Percentiles rank a stretch among this genome's conserved stretches.
Conservation (phyloP, 805 yeast species). For the Wickerhamomyces tratensis region DNA sequence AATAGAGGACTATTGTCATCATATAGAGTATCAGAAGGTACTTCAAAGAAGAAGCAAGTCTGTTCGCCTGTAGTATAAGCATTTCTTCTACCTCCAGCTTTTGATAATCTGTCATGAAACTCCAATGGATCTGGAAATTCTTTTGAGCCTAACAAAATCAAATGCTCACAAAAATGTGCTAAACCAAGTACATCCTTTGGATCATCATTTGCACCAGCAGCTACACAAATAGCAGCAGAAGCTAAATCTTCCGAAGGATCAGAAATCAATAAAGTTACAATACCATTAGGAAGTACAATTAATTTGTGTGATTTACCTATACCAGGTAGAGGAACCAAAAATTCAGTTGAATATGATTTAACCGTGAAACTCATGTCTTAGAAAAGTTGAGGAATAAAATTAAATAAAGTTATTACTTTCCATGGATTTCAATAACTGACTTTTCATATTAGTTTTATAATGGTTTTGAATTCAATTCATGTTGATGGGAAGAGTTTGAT, state of each 20-base stretch:
- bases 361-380: no score
- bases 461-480: not conserved
- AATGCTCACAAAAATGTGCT: conserved; percentile 87
- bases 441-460: not conserved
- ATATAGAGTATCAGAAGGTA: conserved; percentile 33
- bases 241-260: conserved; percentile 61
- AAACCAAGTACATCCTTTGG: conserved; percentile 64
- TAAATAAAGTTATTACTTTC: no score
- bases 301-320: conserved; percentile 31
- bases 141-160: conserved; percentile 49
- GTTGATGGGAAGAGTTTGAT: not conserved
- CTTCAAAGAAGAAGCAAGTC: conserved; percentile 54
- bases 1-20: conserved; percentile 21
- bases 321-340: conserved; percentile 25
- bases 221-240: conserved; percentile 66
- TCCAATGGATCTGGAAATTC: conserved; percentile 37
- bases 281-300: conserved; percentile 55
- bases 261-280: conserved; percentile 58
- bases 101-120: conserved; percentile 33
- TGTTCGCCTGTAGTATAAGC: conserved; percentile 64
- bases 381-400: no score
- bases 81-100: conserved; percentile 48
- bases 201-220: conserved; percentile 75
- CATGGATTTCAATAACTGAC: no score
- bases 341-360: not conserved